A percentile compares a stretch with the other conserved stretches of the same genome.
Conservation (phyloP, 495 filamentous ascomycete species). For the Daldinia bambusicola region DNA sequence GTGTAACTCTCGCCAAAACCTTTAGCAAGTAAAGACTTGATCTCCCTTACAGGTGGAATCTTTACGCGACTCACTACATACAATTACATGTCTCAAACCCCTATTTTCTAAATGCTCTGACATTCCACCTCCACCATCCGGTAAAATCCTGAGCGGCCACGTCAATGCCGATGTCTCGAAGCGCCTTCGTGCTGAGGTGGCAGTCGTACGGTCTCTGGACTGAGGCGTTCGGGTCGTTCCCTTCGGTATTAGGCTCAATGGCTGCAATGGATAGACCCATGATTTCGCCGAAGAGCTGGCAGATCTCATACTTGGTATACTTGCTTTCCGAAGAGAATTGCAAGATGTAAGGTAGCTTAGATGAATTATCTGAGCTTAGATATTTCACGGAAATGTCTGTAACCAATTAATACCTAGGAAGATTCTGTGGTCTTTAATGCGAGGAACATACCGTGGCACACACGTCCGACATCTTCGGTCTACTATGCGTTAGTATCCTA, state of each 20-base stretch:
- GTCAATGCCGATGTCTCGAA: slow-evolving; percentile 81
- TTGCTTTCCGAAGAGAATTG: slow-evolving; percentile 90
- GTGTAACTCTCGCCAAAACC: slow-evolving; percentile 17
- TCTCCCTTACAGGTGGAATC: slow-evolving; percentile 20
- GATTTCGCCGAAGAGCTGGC: slow-evolving; percentile 80
- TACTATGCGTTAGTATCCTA: slow-evolving; percentile 21
- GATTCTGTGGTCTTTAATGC: too few relatives aligned
- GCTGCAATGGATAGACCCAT: slow-evolving; percentile 77
- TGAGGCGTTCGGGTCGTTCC: slow-evolving; percentile 76
- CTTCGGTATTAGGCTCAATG: slow-evolving; percentile 76
- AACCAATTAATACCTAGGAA: too few relatives aligned
- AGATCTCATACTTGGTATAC: slow-evolving; percentile 93
- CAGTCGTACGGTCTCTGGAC: slow-evolving; percentile 90
- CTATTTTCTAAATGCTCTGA: slow-evolving; percentile 60
- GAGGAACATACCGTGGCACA: slow-evolving; percentile 71
- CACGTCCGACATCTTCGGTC: slow-evolving; percentile 88
- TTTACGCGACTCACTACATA: not conserved
- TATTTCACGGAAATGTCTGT: slow-evolving; percentile 77
- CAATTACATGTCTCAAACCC: slow-evolving; percentile 30
- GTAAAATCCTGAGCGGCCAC: slow-evolving; percentile 79
- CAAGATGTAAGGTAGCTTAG: slow-evolving; percentile 72
- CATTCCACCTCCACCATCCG: slow-evolving; percentile 78
- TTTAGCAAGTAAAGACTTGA: slow-evolving; percentile 5
- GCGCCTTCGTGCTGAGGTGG: slow-evolving; percentile 79
- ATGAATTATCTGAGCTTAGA: slow-evolving; percentile 56